Percentiles rank a stretch among this genome's conserved stretches.
phyloP scores from a whole-genome alignment of 176 grass and related monocot genomes.

The Elaeis guineensis region DNA sequence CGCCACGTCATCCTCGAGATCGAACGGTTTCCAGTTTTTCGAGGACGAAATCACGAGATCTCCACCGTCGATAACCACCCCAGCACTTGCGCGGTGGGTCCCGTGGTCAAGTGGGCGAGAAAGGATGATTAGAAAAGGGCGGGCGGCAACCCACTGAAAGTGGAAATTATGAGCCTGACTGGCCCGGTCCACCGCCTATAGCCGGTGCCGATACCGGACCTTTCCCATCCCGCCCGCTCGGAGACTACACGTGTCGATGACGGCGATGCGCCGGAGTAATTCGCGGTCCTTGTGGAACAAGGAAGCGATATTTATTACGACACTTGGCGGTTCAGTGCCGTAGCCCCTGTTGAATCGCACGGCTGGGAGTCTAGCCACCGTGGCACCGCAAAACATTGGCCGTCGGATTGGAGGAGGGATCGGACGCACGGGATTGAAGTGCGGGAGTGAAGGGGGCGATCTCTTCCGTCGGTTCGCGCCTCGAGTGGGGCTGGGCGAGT shows the following conservation, averaged over 20 bases:
- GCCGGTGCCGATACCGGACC: not conserved
- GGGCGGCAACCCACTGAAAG: not conserved
- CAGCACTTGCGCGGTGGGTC: not conserved
- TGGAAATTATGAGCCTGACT: not conserved
- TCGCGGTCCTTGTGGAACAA: not conserved
- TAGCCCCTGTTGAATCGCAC: not conserved
- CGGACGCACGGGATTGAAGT: not conserved
- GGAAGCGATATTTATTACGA: not conserved
- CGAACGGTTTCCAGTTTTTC: not conserved
- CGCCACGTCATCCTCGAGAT: not conserved
- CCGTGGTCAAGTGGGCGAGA: not conserved
- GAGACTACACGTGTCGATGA: not conserved
- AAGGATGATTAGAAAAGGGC: not conserved
- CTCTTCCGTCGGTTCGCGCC: not conserved
- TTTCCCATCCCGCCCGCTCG: not conserved
- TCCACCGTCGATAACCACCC: not conserved
- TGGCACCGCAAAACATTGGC: not conserved
- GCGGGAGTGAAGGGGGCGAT: not conserved
- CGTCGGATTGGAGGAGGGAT: not conserved
- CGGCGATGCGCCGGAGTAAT: not conserved
- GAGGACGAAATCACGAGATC: not conserved
- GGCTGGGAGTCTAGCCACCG: not conserved
- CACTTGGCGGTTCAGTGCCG: not conserved
- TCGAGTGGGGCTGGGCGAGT: not conserved
- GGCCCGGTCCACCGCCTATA: not conserved